These are phyloP conservation scores for Sordariomycetes sp. DNA, from an alignment of 2,329 filamentous ascomycete species.

Conservation along the genomic window DNA sequence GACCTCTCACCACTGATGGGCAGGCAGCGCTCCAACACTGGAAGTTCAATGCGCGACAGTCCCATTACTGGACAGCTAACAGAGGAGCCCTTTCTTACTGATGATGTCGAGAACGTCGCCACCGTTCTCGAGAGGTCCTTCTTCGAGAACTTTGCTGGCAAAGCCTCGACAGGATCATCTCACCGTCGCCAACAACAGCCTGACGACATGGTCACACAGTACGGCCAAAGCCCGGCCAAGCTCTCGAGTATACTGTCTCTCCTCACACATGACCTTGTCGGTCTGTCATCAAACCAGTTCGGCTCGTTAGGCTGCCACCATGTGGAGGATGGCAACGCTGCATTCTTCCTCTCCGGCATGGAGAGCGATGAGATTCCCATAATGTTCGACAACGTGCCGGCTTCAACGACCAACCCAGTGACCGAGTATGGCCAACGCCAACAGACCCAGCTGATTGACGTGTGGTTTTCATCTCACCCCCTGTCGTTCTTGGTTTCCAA, in stretches of 20 bases:
- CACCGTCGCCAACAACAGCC: neutral
- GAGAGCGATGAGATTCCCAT: conserved; percentile 15
- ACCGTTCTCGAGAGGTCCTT: conserved; percentile 18
- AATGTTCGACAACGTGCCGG: conserved; percentile 18
- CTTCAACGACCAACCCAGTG: conserved; percentile 14
- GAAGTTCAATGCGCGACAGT: conserved; percentile 13
- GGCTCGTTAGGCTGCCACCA: conserved; percentile 18
- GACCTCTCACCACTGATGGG: conserved; percentile 2
- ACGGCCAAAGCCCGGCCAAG: conserved; percentile 10
- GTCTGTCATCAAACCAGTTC: conserved; percentile 17
- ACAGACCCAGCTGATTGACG: conserved; percentile 26
- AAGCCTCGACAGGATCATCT: conserved; percentile 1
- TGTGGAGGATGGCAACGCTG: conserved; percentile 14
- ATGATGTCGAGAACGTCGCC: conserved; percentile 16
- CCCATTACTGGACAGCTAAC: conserved; percentile 9
- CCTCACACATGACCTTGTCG: conserved; percentile 20
- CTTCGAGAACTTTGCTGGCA: conserved; percentile 15
- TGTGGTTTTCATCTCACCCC: conserved; percentile 30
- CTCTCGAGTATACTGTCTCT: conserved; percentile 17
- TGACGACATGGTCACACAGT: conserved; percentile 9
- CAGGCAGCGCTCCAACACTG: conserved; percentile 15
- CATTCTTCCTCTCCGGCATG: conserved; percentile 17
- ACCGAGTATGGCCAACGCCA: conserved; percentile 19
- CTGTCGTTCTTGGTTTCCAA: conserved; percentile 30
- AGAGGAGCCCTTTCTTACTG: conserved; percentile 11